These are phyloP conservation scores for Beta vulgaris DNA, from an alignment of 148 eudicot species.

Conservation along the genomic window DNA sequence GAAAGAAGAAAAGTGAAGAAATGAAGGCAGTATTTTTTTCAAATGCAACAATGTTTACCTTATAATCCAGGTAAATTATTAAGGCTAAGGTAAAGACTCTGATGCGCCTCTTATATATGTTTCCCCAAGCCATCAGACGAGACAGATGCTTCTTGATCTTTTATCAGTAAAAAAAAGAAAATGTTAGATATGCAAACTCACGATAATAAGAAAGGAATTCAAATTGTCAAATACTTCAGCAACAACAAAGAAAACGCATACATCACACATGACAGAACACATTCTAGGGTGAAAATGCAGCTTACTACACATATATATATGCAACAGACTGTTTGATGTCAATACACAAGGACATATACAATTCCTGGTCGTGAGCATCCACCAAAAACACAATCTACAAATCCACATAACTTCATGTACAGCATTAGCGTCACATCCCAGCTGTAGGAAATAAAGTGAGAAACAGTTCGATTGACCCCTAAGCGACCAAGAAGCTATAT, in stretches of 20 bases:
- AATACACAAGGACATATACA: not conserved
- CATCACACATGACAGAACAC: not conserved
- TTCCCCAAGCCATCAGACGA: conserved; percentile 73
- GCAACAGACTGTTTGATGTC: not conserved
- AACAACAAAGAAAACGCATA: not conserved
- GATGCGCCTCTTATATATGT: conserved; percentile 69
- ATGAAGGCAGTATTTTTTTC: not conserved
- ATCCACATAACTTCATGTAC: not conserved
- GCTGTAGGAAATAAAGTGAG: not conserved
- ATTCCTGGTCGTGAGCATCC: not conserved
- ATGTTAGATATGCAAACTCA: not conserved
- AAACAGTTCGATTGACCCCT: not conserved
- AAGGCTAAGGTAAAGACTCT: conserved; percentile 86
- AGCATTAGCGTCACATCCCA: not conserved
- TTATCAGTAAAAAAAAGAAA: conserved; percentile 8
- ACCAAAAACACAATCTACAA: not conserved
- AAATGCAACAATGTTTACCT: conserved; percentile 43
- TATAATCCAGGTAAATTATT: conserved; percentile 82
- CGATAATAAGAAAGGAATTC: not conserved
- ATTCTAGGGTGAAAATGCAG: not conserved
- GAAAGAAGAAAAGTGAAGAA: not conserved
- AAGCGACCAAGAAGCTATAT: not conserved
- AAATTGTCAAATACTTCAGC: not conserved
- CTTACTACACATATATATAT: not conserved
- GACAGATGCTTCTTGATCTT: conserved; percentile 19